These are phyloP conservation scores for Heterobasidion irregulare DNA, from an alignment of 1,284 basidiomycete genomes.

Conservation along the genomic window DNA sequence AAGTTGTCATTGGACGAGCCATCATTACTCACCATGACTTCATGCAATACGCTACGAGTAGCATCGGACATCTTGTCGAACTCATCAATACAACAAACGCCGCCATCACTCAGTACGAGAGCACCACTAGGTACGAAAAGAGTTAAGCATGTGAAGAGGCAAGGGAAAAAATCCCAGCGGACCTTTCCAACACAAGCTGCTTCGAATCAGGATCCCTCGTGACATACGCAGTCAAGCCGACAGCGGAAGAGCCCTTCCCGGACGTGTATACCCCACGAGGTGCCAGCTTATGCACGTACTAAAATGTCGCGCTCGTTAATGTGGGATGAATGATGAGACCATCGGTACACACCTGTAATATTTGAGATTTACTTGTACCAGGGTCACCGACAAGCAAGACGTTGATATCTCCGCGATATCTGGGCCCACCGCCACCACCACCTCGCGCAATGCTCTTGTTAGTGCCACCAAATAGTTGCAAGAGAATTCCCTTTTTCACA, in stretches of 20 bases:
- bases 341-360: constrained; percentile 56
- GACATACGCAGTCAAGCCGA: constrained; percentile 97
- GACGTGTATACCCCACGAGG: constrained; percentile 96
- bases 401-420: constrained; percentile 97
- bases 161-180: constrained; percentile 9
- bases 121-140: constrained; percentile 61
- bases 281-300: constrained; percentile 99
- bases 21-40: constrained; percentile 81
- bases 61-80: constrained; percentile 99
- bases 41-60: constrained; percentile 93
- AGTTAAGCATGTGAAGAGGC: neutral
- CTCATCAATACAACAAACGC: constrained; percentile 98
- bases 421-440: constrained; percentile 90
- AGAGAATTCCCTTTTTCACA: constrained; percentile 94
- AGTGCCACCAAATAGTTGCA: constrained; percentile 96
- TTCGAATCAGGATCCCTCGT: constrained; percentile 97
- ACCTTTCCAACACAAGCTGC: constrained; percentile 95
- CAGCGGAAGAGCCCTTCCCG: constrained; percentile 96
- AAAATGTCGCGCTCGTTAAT: neutral
- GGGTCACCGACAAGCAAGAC: constrained; percentile 96
- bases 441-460: constrained; percentile 93
- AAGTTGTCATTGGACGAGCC: neutral
- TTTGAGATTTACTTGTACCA: constrained; percentile 96
- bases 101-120: constrained; percentile 92
- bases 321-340: neutral